phyloP scores from a whole-genome alignment of 441 rosid genomes.

The Populus hybrid region DNA sequence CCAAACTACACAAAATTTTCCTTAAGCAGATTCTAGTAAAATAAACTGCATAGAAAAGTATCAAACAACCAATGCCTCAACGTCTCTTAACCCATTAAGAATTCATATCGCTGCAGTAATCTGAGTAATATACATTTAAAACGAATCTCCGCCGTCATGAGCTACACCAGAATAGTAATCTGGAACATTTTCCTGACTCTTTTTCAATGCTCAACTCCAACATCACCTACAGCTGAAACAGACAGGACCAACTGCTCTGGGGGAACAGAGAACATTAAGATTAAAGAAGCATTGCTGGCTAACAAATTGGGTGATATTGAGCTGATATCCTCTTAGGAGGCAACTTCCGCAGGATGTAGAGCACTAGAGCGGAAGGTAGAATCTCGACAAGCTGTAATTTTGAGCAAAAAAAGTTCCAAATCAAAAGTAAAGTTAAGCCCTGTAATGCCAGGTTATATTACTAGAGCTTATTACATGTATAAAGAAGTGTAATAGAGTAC shows the following conservation, averaged over 20 bases:
- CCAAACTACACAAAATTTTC: conserved; percentile 14
- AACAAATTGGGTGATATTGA: conserved; percentile 53
- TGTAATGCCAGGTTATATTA: neutral
- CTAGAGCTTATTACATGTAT: conserved; percentile 8
- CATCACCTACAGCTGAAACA: no score
- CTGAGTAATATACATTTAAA: conserved; percentile 22
- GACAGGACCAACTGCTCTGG: no score
- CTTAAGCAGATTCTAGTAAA: conserved; percentile 2
- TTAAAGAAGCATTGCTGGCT: neutral
- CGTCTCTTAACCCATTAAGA: conserved; percentile 20
- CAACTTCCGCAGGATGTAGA: conserved; percentile 56
- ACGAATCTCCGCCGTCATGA: conserved; percentile 22
- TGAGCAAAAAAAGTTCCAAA: neutral
- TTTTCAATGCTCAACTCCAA: no score
- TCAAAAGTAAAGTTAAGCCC: no score
- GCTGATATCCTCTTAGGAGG: conserved; percentile 59
- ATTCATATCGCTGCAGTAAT: conserved; percentile 23
- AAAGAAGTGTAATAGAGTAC: conserved; percentile 13
- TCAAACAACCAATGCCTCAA: conserved; percentile 24
- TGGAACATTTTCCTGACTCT: no score
- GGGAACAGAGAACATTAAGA: no score
- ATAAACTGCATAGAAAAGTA: conserved; percentile 3
- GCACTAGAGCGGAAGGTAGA: conserved; percentile 60
- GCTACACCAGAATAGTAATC: no score
- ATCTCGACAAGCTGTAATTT: conserved; percentile 51